Percentiles rank a stretch among this genome's conserved stretches.
These are phyloP conservation scores for Selenicereus undatus DNA, from an alignment of 148 eudicot species.

Conservation along the genomic window DNA sequence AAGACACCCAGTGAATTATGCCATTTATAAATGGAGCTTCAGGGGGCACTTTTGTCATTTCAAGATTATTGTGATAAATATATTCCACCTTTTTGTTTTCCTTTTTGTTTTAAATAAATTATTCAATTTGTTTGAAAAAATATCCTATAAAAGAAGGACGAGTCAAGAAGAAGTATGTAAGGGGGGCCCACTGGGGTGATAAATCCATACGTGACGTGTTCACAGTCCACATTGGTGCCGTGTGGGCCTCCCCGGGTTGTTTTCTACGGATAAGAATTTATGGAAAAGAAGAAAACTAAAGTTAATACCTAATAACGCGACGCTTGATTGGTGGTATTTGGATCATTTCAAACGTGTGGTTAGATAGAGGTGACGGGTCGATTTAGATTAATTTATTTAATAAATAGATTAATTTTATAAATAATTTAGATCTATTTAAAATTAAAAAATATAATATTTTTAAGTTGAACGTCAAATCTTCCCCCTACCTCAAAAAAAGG, in stretches of 20 bases:
- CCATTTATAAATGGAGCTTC: constrained; percentile 20
- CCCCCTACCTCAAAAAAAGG: too few species aligned
- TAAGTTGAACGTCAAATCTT: too few species aligned
- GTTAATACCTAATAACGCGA: not conserved
- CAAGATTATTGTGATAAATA: not conserved
- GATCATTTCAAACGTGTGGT: not conserved
- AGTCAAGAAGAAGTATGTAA: not conserved
- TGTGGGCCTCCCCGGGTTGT: constrained; percentile 7
- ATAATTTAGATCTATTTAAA: too few species aligned
- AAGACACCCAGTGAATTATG: not conserved
- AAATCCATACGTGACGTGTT: constrained; percentile 7
- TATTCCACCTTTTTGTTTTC: not conserved
- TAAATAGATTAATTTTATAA: too few species aligned
- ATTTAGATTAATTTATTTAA: too few species aligned
- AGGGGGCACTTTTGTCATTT: constrained; percentile 38
- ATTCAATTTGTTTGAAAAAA: not conserved
- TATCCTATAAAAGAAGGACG: not conserved
- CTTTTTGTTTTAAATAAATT: not conserved
- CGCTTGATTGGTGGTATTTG: not conserved
- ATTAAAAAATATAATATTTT: too few species aligned
- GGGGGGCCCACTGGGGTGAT: constrained; percentile 20
- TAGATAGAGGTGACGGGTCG: not conserved
- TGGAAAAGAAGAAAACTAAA: constrained; percentile 8
- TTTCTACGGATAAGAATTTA: constrained; percentile 23
- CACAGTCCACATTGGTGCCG: not conserved